Evolutionary conservation across 257 asterid genomes (phyloP).

Genomic region (Rehmannia glutinosa): DNA sequence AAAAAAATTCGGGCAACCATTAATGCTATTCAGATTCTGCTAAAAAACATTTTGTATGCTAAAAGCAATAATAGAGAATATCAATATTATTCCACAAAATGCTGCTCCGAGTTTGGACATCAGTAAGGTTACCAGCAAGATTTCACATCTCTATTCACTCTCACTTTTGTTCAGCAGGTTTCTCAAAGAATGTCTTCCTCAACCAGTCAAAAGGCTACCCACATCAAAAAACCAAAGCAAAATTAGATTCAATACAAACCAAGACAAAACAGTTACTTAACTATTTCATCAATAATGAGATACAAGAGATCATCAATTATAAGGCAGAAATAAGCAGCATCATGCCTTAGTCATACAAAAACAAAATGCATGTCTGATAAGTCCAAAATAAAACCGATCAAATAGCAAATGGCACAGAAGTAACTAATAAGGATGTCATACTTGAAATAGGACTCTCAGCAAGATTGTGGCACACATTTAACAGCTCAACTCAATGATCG

Average conservation of each 20-base stretch:
- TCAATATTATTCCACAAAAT: slow-evolving; percentile 27
- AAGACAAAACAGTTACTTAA: neutral
- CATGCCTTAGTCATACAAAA: neutral
- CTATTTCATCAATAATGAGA: too few relatives aligned
- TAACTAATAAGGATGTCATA: neutral
- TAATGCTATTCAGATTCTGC: neutral
- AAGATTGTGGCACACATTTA: neutral
- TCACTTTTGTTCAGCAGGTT: slow-evolving; percentile 63
- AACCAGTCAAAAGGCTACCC: slow-evolving; percentile 88
- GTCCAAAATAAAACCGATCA: too few relatives aligned
- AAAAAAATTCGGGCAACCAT: too few relatives aligned
- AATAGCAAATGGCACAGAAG: neutral
- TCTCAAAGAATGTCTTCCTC: slow-evolving; percentile 81
- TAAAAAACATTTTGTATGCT: neutral
- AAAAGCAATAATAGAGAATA: slow-evolving; percentile 25
- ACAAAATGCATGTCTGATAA: too few relatives aligned
- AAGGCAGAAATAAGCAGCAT: neutral
- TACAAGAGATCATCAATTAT: too few relatives aligned
- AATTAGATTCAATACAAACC: neutral
- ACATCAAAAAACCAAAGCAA: neutral
- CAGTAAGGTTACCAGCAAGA: slow-evolving; percentile 24
- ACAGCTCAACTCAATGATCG: too few relatives aligned
- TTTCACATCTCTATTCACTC: slow-evolving; percentile 31
- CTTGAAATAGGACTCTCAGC: slow-evolving; percentile 2
- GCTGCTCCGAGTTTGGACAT: slow-evolving; percentile 30